Conservation (phyloP, 2,329 filamentous ascomycete genomes). For the Fusarium compactum region DNA sequence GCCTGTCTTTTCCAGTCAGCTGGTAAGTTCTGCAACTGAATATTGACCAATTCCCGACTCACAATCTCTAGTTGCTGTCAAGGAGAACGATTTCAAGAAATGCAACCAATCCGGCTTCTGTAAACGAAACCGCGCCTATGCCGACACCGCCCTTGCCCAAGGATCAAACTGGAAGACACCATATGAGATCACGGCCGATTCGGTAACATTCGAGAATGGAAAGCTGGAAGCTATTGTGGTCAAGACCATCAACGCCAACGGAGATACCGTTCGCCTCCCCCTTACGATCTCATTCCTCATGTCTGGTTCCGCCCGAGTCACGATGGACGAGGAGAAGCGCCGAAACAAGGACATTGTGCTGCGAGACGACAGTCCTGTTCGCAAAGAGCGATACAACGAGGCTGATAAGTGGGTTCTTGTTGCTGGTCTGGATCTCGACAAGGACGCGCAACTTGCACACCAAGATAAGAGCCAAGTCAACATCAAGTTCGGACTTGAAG, state of each 20-base stretch:
- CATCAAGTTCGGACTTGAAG: slow-evolving; percentile 81
- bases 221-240: slow-evolving; percentile 83
- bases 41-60: slow-evolving; percentile 12
- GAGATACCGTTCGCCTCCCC: slow-evolving; percentile 81
- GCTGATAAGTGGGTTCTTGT: slow-evolving; percentile 87
- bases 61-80: slow-evolving; percentile 76
- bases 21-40: slow-evolving; percentile 60
- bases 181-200: slow-evolving; percentile 79
- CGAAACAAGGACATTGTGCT: slow-evolving; percentile 90
- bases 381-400: slow-evolving; percentile 96
- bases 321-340: slow-evolving; percentile 90
- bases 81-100: slow-evolving; percentile 97
- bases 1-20: slow-evolving; percentile 72
- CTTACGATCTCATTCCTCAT: slow-evolving; percentile 89
- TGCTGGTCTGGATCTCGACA: slow-evolving; percentile 80
- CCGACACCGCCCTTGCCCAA: slow-evolving; percentile 77
- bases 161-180: slow-evolving; percentile 81
- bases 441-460: slow-evolving; percentile 74
- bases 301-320: slow-evolving; percentile 87
- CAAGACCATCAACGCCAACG: slow-evolving; percentile 75
- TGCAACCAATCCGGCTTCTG: slow-evolving; percentile 97
- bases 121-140: slow-evolving; percentile 91
- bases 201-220: slow-evolving; percentile 81
- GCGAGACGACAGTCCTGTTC: slow-evolving; percentile 82
- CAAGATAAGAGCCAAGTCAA: slow-evolving; percentile 77